Percentiles rank a stretch among this genome's conserved stretches.
phyloP scores from a whole-genome alignment of 108 stramenopile species.

The Cyclotella choctawhatcheeana region DNA sequence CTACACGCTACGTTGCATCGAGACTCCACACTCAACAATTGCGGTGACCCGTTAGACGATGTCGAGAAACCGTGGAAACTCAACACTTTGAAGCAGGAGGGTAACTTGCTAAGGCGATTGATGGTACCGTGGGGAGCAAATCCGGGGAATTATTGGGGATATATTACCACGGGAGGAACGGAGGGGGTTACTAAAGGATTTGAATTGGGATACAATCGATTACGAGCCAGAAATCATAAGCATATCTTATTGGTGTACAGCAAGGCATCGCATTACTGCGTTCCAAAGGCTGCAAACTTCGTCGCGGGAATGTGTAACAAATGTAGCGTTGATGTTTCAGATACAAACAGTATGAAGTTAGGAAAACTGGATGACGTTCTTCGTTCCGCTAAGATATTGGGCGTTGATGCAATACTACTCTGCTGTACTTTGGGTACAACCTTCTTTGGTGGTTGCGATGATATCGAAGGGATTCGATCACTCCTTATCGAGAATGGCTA shows the following conservation, averaged over 20 bases:
- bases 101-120: background rate
- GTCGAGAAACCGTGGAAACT: slow-evolving; percentile 8
- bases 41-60: background rate
- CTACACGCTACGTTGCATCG: slow-evolving; percentile 5
- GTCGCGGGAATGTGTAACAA: background rate
- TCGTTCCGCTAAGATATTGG: background rate
- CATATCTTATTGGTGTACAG: background rate
- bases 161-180: slow-evolving; percentile 4
- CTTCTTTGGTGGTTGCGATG: slow-evolving; percentile 9
- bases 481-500: background rate
- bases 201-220: background rate
- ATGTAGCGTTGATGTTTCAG: background rate
- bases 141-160: background rate
- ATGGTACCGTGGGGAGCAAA: slow-evolving; percentile 3
- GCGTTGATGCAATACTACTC: slow-evolving; percentile 3
- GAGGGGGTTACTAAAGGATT: slow-evolving; percentile 1
- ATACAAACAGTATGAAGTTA: slow-evolving; percentile 13
- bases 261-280: slow-evolving; percentile 6
- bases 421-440: slow-evolving; percentile 3
- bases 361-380: slow-evolving; percentile 4
- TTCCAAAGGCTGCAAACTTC: slow-evolving; percentile 2
- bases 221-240: background rate
- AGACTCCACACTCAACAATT: background rate
- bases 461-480: background rate
- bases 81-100: slow-evolving; percentile 13